These are phyloP conservation scores for Rhodotorula graminis DNA, from an alignment of 768 basidiomycete genomes.

Conservation along the genomic window DNA sequence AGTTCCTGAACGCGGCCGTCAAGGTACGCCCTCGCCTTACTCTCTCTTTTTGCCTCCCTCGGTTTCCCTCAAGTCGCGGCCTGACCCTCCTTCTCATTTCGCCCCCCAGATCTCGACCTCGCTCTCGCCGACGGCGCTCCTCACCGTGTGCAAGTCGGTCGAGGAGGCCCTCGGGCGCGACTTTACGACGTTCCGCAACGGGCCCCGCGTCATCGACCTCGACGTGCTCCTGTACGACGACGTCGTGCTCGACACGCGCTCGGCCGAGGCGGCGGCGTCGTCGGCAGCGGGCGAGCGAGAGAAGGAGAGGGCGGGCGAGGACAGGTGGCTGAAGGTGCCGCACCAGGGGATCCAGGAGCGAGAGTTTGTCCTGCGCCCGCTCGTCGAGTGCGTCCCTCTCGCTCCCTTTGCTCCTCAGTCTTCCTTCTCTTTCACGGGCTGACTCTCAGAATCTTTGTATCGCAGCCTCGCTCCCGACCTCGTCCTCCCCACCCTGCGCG, in stretches of 20 bases:
- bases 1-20: conserved; percentile 86
- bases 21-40: conserved; percentile 57
- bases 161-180: conserved; percentile 72
- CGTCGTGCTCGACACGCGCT: conserved; percentile 55
- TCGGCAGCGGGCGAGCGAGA: conserved; percentile 37
- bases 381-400: conserved; percentile 69
- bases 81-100: not conserved
- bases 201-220: conserved; percentile 83
- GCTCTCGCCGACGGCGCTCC: conserved; percentile 57
- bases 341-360: conserved; percentile 76
- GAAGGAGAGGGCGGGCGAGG: conserved; percentile 49
- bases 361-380: conserved; percentile 84
- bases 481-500: conserved; percentile 59
- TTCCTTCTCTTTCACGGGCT: not conserved
- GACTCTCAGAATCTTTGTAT: not conserved
- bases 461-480: conserved; percentile 73
- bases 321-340: conserved; percentile 72
- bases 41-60: not conserved
- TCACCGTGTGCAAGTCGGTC: conserved; percentile 64
- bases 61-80: not conserved
- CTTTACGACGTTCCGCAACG: conserved; percentile 66
- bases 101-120: conserved; percentile 67
- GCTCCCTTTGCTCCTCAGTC: too few species aligned
- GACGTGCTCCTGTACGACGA: conserved; percentile 76
- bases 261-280: conserved; percentile 36